phyloP scores from a whole-genome alignment of 129 eudicot genomes.

The Dittrichia graveolens region DNA sequence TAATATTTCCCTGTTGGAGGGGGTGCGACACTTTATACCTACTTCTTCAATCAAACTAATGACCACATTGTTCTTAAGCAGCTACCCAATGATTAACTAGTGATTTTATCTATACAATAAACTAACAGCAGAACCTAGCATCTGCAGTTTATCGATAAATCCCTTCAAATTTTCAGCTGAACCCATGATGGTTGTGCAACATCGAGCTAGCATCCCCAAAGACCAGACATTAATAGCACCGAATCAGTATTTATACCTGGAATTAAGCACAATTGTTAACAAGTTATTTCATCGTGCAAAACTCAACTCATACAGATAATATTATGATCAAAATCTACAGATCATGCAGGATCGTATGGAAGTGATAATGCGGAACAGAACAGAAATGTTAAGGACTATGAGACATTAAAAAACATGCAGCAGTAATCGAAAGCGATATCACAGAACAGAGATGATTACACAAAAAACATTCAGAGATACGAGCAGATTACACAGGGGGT shows the following conservation, averaged over 20 bases:
- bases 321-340: constrained; percentile 21
- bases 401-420: not conserved
- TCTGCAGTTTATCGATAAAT: constrained; percentile 20
- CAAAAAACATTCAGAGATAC: constrained; percentile 7
- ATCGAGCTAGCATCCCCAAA: constrained; percentile 4
- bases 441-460: constrained; percentile 2
- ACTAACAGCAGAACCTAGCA: constrained; percentile 26
- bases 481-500: not conserved
- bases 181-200: constrained; percentile 6
- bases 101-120: constrained; percentile 8
- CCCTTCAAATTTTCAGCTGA: constrained; percentile 21
- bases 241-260: constrained; percentile 34
- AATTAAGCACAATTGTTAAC: constrained; percentile 15
- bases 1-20: not conserved
- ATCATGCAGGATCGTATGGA: constrained; percentile 6
- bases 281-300: constrained; percentile 12
- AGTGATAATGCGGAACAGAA: constrained; percentile 22
- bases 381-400: not conserved
- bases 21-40: not conserved
- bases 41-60: constrained; percentile 25
- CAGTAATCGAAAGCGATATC: constrained; percentile 15
- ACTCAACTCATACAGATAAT: not conserved
- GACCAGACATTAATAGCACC: constrained; percentile 4
- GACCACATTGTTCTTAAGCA: constrained; percentile 16
- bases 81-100: constrained; percentile 12